These are phyloP conservation scores for Cutaneotrichosporon cutaneum DNA, from an alignment of 1,284 basidiomycete species.

Conservation along the genomic window DNA sequence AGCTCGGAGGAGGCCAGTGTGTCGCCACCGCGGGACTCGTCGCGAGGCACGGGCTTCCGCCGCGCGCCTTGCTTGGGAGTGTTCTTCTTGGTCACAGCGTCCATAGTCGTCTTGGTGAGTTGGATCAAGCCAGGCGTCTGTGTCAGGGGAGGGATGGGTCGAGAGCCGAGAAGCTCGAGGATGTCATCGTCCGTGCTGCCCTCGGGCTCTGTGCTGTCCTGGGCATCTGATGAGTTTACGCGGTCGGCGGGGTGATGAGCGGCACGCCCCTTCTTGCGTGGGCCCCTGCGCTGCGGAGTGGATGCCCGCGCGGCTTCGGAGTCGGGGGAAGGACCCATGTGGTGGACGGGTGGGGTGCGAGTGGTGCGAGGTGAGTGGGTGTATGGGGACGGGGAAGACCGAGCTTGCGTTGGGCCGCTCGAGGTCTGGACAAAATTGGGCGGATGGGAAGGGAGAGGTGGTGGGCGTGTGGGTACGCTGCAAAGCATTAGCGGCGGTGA, in stretches of 20 bases:
- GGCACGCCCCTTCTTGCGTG: conserved; percentile 16
- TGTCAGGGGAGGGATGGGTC: background rate
- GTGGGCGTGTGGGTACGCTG: conserved; percentile 12
- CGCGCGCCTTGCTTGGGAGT: conserved; percentile 8
- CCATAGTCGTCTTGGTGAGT: conserved; percentile 19
- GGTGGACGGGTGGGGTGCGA: background rate
- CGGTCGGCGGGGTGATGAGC: conserved; percentile 1
- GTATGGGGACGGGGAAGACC: conserved; percentile 11
- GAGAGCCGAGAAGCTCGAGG: conserved; percentile 36
- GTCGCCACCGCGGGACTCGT: background rate
- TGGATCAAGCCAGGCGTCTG: conserved; percentile 17
- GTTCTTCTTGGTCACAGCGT: conserved; percentile 17
- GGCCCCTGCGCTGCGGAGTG: conserved; percentile 2
- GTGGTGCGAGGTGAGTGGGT: conserved; percentile 7
- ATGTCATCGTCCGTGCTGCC: conserved; percentile 27
- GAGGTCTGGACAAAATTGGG: background rate
- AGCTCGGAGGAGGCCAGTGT: background rate
- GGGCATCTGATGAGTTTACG: conserved; percentile 1
- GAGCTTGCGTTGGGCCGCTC: background rate
- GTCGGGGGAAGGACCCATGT: background rate
- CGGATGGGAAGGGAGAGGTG: background rate
- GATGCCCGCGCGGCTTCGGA: background rate
- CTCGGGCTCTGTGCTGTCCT: conserved; percentile 15
- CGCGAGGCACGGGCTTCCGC: background rate
- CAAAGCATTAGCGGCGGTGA: background rate